These are phyloP conservation scores for Fusarium sp. DNA, from an alignment of 2,329 filamentous ascomycete species.

Conservation along the genomic window DNA sequence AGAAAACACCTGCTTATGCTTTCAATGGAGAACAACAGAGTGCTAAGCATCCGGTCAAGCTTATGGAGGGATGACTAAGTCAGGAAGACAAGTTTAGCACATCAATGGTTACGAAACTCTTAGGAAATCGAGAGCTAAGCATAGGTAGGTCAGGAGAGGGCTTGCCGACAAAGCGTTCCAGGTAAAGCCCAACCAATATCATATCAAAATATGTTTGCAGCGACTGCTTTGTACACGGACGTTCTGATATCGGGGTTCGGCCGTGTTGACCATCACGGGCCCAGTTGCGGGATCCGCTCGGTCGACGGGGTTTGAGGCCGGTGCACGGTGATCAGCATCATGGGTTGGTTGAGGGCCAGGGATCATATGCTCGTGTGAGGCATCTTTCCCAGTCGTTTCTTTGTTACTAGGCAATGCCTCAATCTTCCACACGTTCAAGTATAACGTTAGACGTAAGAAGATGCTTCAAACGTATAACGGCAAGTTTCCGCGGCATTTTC, in stretches of 20 bases:
- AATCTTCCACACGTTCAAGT: background rate
- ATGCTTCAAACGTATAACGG: constrained; percentile 29
- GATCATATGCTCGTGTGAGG: constrained; percentile 1
- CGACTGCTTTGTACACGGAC: background rate
- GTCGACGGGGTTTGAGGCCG: constrained; percentile 43
- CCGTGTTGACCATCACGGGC: background rate
- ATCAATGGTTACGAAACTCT: too few relatives aligned
- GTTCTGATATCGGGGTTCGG: background rate
- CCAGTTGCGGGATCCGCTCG: constrained; percentile 34
- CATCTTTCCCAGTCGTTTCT: background rate
- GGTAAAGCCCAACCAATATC: background rate
- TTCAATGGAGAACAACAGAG: too few relatives aligned
- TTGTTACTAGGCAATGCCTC: background rate
- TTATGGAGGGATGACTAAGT: too few relatives aligned
- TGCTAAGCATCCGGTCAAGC: too few relatives aligned
- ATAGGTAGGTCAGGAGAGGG: background rate
- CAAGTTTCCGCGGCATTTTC: constrained; percentile 38
- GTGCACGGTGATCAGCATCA: constrained; percentile 22
- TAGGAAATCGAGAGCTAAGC: too few relatives aligned
- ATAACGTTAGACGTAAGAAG: background rate
- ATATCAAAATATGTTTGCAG: background rate
- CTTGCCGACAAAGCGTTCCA: background rate
- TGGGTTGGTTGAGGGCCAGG: constrained; percentile 11
- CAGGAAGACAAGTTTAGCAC: too few relatives aligned
- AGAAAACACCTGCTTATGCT: background rate